These are phyloP conservation scores for Lipomyces spencermartinsiae DNA, from an alignment of 805 yeast genomes.

Conservation along the genomic window DNA sequence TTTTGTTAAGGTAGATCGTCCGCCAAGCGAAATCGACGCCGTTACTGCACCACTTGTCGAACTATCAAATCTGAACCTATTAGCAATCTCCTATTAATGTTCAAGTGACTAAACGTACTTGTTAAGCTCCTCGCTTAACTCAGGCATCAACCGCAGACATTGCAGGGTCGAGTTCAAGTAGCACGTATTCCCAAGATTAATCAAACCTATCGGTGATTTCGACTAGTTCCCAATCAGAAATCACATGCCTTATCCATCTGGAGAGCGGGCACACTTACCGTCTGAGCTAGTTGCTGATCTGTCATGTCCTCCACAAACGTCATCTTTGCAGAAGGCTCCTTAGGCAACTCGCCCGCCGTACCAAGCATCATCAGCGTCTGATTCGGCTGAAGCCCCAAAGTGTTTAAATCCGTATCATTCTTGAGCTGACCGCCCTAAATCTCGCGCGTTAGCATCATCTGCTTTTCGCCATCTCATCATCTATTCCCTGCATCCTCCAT, in stretches of 20 bases:
- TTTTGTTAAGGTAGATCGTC: constrained; percentile 45
- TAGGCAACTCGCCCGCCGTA: constrained; percentile 73
- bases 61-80: neutral
- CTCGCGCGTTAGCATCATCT: neutral
- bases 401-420: constrained; percentile 65
- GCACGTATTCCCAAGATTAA: constrained; percentile 78
- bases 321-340: constrained; percentile 57
- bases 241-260: constrained; percentile 24
- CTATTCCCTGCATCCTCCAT: neutral
- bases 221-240: constrained; percentile 8
- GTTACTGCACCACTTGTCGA: constrained; percentile 4
- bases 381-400: constrained; percentile 64
- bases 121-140: constrained; percentile 55
- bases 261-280: constrained; percentile 44
- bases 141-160: constrained; percentile 57
- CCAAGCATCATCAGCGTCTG: constrained; percentile 89
- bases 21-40: neutral
- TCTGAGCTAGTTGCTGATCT: constrained; percentile 50
- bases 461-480: neutral
- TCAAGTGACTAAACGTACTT: constrained; percentile 9
- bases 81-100: constrained; percentile 2
- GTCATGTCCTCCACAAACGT: constrained; percentile 75
- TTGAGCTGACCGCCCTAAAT: constrained; percentile 74
- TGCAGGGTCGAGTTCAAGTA: constrained; percentile 75
- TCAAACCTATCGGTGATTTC: constrained; percentile 64